Evolutionary conservation across 208 protist genomes (phyloP).

Genomic region (Endotrypanum monterogeii): DNA sequence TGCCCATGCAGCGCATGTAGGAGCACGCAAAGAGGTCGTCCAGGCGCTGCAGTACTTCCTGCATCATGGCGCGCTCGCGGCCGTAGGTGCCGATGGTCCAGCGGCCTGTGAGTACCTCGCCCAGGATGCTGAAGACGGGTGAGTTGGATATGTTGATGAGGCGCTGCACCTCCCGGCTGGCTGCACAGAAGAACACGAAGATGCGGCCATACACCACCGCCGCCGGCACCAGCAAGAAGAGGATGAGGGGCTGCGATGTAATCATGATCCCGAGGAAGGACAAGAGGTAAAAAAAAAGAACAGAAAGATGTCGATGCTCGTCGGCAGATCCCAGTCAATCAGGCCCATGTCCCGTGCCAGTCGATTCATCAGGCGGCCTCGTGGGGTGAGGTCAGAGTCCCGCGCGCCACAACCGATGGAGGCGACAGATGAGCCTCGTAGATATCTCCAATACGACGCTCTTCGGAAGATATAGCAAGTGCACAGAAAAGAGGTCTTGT

Average conservation of each 20-base stretch:
- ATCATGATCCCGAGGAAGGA: conserved; percentile 49
- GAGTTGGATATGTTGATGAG: conserved; percentile 75
- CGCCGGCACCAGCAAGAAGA: conserved; percentile 67
- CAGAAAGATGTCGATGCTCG: conserved; percentile 28
- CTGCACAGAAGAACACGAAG: conserved; percentile 61
- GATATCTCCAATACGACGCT: no score
- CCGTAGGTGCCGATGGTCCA: conserved; percentile 78
- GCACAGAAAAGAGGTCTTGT: no score
- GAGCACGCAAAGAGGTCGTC: conserved; percentile 47
- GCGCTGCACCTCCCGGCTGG: conserved; percentile 84
- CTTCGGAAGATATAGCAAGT: no score
- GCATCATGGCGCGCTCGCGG: conserved; percentile 62
- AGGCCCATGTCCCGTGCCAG: conserved; percentile 90
- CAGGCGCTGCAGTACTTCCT: conserved; percentile 37
- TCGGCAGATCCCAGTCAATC: conserved; percentile 70
- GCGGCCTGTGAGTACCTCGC: conserved; percentile 63
- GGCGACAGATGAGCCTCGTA: no score
- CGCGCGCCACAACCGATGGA: no score
- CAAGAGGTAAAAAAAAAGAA: conserved; percentile 37
- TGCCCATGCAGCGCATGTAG: conserved; percentile 40
- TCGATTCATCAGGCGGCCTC: conserved; percentile 94
- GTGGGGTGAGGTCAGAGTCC: conserved; percentile 93
- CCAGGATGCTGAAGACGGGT: conserved; percentile 82
- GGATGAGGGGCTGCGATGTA: conserved; percentile 43
- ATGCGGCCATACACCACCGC: conserved; percentile 72